A percentile compares a stretch with the other conserved stretches of the same genome.
phyloP scores from a whole-genome alignment of 2,329 filamentous ascomycete species.

The Cytospora mali region DNA sequence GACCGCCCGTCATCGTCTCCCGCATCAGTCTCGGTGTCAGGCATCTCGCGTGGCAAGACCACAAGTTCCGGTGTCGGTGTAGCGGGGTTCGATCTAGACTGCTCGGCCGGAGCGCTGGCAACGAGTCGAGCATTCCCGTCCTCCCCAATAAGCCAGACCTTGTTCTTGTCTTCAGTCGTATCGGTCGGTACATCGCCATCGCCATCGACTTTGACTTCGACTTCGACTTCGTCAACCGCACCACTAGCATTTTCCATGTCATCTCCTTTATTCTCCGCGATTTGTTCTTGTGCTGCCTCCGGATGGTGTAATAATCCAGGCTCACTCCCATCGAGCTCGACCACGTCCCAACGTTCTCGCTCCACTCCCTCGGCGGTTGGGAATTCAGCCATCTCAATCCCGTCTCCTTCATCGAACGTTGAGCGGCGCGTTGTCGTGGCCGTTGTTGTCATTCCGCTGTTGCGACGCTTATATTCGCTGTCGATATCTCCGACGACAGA shows the following conservation, averaged over 20 bases:
- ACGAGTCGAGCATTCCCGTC: constrained; percentile 37
- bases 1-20: constrained; percentile 57
- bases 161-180: constrained; percentile 39
- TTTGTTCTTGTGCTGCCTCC: constrained; percentile 45
- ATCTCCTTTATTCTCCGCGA: constrained; percentile 45
- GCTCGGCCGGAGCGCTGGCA: constrained; percentile 33
- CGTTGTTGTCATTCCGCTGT: constrained; percentile 41
- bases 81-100: constrained; percentile 39
- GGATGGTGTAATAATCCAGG: constrained; percentile 33
- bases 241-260: constrained; percentile 57
- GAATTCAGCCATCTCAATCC: constrained; percentile 59
- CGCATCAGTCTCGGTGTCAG: constrained; percentile 38
- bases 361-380: constrained; percentile 36
- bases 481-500: constrained; percentile 55
- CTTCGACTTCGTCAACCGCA: constrained; percentile 50
- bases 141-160: constrained; percentile 37
- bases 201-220: no score
- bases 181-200: constrained; percentile 30
- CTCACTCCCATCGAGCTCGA: constrained; percentile 1
- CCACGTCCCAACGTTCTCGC: background rate
- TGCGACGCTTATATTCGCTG: constrained; percentile 47
- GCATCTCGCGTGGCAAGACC: constrained; percentile 67
- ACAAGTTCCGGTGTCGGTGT: constrained; percentile 57
- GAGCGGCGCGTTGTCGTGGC: constrained; percentile 40
- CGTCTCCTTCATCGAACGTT: constrained; percentile 45